phyloP scores from a whole-genome alignment of 352 stramenopile genomes.

The Globisporangium irregulare region DNA sequence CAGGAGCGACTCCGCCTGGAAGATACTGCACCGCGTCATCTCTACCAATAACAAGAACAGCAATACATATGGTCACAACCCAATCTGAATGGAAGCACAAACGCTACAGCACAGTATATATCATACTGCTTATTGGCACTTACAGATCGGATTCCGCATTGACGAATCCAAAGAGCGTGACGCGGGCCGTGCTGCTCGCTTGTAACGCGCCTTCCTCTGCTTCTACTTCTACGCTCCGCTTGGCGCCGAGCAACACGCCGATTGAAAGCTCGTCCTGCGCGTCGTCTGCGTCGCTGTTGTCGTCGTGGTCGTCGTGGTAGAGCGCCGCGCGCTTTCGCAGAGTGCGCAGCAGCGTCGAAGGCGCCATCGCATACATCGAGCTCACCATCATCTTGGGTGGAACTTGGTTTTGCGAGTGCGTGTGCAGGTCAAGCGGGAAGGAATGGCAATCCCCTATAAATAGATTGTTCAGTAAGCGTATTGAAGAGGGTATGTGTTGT shows the following conservation, averaged over 20 bases:
- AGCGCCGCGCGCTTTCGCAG: slow-evolving; percentile 5
- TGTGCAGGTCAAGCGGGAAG: neutral
- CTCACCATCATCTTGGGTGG: neutral
- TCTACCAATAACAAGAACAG: slow-evolving; percentile 1
- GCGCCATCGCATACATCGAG: neutral
- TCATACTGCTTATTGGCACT: neutral
- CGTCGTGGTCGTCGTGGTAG: slow-evolving; percentile 11
- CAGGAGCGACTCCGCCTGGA: slow-evolving; percentile 7
- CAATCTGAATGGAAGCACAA: too few species aligned
- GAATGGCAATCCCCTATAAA: neutral
- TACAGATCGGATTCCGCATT: slow-evolving; percentile 10
- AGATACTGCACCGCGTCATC: slow-evolving; percentile 3
- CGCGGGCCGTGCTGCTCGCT: neutral
- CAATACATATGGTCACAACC: neutral
- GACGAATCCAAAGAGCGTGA: slow-evolving; percentile 15
- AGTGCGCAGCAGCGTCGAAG: slow-evolving; percentile 13
- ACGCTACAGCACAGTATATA: too few species aligned
- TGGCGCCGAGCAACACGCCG: slow-evolving; percentile 11
- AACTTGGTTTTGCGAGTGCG: neutral
- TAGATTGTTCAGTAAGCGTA: neutral
- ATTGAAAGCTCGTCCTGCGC: neutral
- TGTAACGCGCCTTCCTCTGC: neutral
- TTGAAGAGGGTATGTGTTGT: neutral
- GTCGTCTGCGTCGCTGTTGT: slow-evolving; percentile 4
- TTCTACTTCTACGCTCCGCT: neutral